These are phyloP conservation scores for Blepharisma japonicum DNA, from an alignment of 73 alveolate species.

Conservation along the genomic window DNA sequence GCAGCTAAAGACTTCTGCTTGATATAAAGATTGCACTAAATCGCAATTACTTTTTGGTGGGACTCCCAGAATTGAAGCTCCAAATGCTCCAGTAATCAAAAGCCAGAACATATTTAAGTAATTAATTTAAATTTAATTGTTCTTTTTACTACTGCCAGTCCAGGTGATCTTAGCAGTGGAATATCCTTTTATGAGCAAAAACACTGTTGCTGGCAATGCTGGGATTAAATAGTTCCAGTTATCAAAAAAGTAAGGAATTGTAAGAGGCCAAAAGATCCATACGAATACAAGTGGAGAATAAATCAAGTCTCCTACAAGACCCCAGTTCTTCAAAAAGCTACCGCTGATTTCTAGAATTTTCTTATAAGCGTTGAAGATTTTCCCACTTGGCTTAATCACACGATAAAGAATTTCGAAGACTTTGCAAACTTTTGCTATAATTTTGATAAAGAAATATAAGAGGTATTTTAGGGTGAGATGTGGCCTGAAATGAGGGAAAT, in stretches of 20 bases:
- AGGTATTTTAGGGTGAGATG: too few species aligned
- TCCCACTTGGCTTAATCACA: background rate
- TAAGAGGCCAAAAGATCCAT: conserved; percentile 32
- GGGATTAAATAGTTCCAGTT: conserved; percentile 21
- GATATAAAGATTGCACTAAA: background rate
- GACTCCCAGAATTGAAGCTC: too few species aligned
- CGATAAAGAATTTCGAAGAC: too few species aligned
- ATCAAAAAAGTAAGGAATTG: background rate
- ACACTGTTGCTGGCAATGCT: background rate
- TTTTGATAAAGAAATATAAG: too few species aligned
- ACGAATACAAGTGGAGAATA: conserved; percentile 14
- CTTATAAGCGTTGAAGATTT: conserved; percentile 5
- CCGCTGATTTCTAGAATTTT: background rate
- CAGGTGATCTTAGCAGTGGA: conserved; percentile 19
- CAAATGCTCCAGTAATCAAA: too few species aligned
- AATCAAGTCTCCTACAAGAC: conserved; percentile 15
- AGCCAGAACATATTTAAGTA: too few species aligned
- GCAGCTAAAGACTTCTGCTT: conserved; percentile 4
- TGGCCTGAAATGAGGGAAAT: too few species aligned
- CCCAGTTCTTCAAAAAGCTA: background rate
- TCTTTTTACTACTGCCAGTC: background rate
- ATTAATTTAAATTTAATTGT: too few species aligned
- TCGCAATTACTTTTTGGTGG: too few species aligned
- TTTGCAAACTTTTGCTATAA: too few species aligned
- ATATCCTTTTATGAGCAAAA: conserved; percentile 7